These are phyloP conservation scores for Coemansia sp. DNA, from an alignment of 192 early-diverging fungal genomes.

Conservation along the genomic window DNA sequence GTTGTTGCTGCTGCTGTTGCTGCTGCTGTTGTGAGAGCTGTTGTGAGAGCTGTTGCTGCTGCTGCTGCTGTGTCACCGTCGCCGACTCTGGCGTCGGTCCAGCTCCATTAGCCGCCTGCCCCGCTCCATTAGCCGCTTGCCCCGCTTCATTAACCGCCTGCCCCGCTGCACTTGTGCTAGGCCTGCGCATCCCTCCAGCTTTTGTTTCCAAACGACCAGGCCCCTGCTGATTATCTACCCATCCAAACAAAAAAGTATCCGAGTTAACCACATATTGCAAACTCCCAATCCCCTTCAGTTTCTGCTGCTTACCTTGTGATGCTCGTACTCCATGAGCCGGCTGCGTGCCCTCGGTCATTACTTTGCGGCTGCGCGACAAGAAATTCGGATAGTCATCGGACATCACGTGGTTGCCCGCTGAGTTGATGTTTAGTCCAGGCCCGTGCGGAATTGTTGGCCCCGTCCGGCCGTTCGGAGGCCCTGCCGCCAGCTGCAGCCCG, in stretches of 20 bases:
- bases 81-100: neutral
- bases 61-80: neutral
- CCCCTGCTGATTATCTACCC: slow-evolving; percentile 20
- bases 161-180: neutral
- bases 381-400: slow-evolving; percentile 33
- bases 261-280: neutral
- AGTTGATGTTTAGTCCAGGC: slow-evolving; percentile 42
- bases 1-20: slow-evolving; percentile 1
- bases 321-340: neutral
- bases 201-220: neutral
- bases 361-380: slow-evolving; percentile 28
- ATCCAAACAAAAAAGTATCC: slow-evolving; percentile 1
- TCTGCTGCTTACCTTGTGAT: neutral
- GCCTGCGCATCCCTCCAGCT: neutral
- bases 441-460: slow-evolving; percentile 29
- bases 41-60: neutral
- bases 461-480: slow-evolving; percentile 2
- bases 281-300: neutral
- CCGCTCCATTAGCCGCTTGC: neutral
- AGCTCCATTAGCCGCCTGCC: neutral
- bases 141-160: neutral
- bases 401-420: slow-evolving; percentile 25
- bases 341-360: slow-evolving; percentile 13
- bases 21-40: neutral
- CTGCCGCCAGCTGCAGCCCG: slow-evolving; percentile 1